phyloP scores from a whole-genome alignment of 2,329 filamentous ascomycete species.

The Tolypocladium tropicale region DNA sequence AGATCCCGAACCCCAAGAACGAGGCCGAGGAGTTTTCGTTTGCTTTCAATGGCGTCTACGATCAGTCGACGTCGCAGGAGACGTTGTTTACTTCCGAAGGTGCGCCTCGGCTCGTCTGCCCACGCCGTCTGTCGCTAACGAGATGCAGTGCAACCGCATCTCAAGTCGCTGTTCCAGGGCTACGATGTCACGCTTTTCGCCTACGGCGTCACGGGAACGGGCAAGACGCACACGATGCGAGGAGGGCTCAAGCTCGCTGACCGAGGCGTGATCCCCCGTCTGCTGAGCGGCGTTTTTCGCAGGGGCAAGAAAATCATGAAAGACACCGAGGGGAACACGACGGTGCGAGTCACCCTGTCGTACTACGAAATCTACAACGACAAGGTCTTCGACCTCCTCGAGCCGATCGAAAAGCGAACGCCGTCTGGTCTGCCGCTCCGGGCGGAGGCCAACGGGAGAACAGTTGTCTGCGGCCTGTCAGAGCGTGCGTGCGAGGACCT shows the following conservation, averaged over 20 bases:
- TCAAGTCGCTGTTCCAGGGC: conserved; percentile 87
- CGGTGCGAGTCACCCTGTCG: conserved; percentile 65
- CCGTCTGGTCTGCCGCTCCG: conserved; percentile 70
- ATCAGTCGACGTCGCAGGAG: conserved; percentile 69
- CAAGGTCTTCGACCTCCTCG: conserved; percentile 85
- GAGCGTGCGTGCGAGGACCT: conserved; percentile 74
- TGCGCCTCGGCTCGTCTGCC: conserved; percentile 25
- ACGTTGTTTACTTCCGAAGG: conserved; percentile 83
- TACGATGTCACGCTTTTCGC: conserved; percentile 85
- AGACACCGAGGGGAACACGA: conserved; percentile 60
- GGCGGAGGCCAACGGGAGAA: conserved; percentile 79
- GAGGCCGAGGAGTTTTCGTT: conserved; percentile 86
- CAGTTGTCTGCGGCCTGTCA: conserved; percentile 74
- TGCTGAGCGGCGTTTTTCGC: conserved; percentile 78
- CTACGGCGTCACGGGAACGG: conserved; percentile 86
- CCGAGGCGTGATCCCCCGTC: conserved; percentile 74
- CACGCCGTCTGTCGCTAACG: conserved; percentile 11
- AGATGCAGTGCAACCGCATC: conserved; percentile 65
- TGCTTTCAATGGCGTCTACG: conserved; percentile 89
- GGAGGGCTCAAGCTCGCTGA: conserved; percentile 80
- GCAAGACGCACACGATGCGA: conserved; percentile 94
- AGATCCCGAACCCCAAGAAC: conserved; percentile 91
- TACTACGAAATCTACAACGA: conserved; percentile 99
- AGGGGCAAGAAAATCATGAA: conserved; percentile 77
- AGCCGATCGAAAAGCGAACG: conserved; percentile 78